phyloP scores from a whole-genome alignment of 1,284 basidiomycete genomes.

The Marasmius sp. region DNA sequence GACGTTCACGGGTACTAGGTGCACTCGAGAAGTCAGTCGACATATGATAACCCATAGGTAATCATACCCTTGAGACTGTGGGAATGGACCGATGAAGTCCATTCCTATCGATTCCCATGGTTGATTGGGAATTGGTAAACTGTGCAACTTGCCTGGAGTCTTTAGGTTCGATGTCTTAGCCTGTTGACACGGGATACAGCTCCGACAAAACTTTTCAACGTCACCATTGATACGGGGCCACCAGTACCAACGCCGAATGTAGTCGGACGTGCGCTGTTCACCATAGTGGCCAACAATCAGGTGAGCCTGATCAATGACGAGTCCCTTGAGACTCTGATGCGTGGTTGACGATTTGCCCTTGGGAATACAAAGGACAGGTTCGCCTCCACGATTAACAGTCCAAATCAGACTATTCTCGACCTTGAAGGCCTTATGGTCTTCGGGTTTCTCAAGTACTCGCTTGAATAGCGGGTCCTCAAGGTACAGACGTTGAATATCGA shows the following conservation, averaged over 20 bases:
- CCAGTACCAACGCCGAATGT: constrained; percentile 31
- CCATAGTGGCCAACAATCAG: constrained; percentile 26
- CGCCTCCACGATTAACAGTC: background rate
- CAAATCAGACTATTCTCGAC: too few relatives aligned
- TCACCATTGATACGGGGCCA: constrained; percentile 27
- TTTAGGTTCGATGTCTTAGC: constrained; percentile 8
- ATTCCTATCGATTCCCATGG: constrained; percentile 28
- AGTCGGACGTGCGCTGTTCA: constrained; percentile 20
- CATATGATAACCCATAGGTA: constrained; percentile 15
- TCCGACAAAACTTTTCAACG: constrained; percentile 17
- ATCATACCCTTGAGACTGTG: constrained; percentile 14
- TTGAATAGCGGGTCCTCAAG: too few relatives aligned
- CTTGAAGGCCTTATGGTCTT: too few relatives aligned
- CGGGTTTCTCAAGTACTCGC: too few relatives aligned
- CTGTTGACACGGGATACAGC: constrained; percentile 16
- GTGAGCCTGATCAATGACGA: constrained; percentile 26
- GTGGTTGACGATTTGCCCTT: background rate
- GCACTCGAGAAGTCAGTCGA: constrained; percentile 19
- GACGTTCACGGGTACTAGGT: constrained; percentile 19
- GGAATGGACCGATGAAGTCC: constrained; percentile 29
- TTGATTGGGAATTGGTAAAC: too few relatives aligned
- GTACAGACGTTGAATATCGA: too few relatives aligned
- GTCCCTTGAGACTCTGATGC: constrained; percentile 11
- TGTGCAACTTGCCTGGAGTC: constrained; percentile 20
- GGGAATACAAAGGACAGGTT: background rate